Evolutionary conservation across 768 basidiomycete species (phyloP), one percentile per base, ranked within the genome.

Genomic region (Sporobolomyces pararoseus): DNA sequence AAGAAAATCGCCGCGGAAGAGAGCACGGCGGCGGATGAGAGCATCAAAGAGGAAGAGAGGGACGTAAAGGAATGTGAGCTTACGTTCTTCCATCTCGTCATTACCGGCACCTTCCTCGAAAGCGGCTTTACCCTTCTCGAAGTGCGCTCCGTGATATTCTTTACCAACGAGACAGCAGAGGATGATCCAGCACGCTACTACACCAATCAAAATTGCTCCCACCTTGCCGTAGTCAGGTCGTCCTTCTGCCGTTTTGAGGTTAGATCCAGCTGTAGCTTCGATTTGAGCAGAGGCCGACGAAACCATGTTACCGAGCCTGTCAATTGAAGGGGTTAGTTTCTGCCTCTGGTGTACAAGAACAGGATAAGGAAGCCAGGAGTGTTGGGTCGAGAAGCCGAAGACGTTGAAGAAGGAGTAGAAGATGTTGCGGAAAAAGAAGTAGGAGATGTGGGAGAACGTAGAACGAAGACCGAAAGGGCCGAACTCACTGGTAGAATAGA

Each of bases 221-320:
- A 65, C 59, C 1, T 46, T 60, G 10, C 63, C 74, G 54, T 74
- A 75, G 32, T 72, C 70, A 3, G 74, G 72, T 6, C 46, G 31
- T 17, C 37, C 61, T 1, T 78, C 78, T 7, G 82, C 85, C 0
- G 84, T 86, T 65, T 80, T 78, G 34, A 88, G 79, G 65, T 86
- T 80, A 34, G 83, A 82, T 25, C 89, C 90, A 35, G 85, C 89
- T 83, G 66, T 79, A 0, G 89, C 85, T 84, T 91, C 89, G 67
- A 92, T 89, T 76, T 90, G 74, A 0, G 88, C 85, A 1, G 87
- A 87, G 9, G 89, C 88, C 0, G 86, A 84, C 0, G 87, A 88
- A 19, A 89, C 83, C 84, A 86, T 86, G 79, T 89, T 91, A 50
- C 91, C 89, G 31, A 91, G 74, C 75, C 91, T 91, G 79, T n/a